Percentiles rank a stretch among this genome's conserved stretches.
These are phyloP conservation scores for Letharia lupina DNA, from an alignment of 495 filamentous ascomycete genomes.

Conservation along the genomic window DNA sequence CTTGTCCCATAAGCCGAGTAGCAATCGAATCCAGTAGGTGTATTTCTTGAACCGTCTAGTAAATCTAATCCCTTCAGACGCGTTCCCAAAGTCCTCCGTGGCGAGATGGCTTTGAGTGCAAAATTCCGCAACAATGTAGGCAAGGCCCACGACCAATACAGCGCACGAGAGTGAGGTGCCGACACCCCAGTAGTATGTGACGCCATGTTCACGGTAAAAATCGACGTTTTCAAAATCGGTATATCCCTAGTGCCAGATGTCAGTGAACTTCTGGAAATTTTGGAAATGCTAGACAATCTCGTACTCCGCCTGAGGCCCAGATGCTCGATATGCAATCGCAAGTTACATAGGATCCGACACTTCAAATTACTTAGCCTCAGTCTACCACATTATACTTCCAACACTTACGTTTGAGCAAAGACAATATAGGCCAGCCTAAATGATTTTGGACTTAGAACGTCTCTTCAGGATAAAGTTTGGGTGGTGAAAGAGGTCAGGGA, in stretches of 20 bases:
- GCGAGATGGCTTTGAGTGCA: conserved; percentile 29
- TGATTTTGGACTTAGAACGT: conserved; percentile 1
- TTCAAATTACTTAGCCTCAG: background rate
- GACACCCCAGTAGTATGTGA: conserved; percentile 28
- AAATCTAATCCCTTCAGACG: background rate
- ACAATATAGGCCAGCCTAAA: conserved; percentile 19
- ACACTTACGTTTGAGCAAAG: conserved; percentile 18
- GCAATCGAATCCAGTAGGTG: background rate
- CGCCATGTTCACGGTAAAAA: conserved; percentile 13
- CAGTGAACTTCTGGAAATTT: background rate
- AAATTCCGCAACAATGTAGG: conserved; percentile 30
- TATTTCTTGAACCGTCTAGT: background rate
- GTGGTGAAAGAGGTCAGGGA: background rate
- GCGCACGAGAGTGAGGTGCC: conserved; percentile 28
- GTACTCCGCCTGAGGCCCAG: conserved; percentile 13
- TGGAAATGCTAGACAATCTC: no score
- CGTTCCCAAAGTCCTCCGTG: background rate
- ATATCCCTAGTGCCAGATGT: conserved; percentile 21
- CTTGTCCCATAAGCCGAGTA: background rate
- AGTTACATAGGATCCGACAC: background rate
- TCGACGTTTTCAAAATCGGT: conserved; percentile 25
- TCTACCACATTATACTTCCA: conserved; percentile 1
- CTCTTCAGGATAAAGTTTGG: background rate
- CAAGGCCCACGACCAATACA: conserved; percentile 28
- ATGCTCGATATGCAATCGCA: conserved; percentile 19